These are phyloP conservation scores for Kalaharituber pfeilii DNA, from an alignment of 2,329 filamentous ascomycete genomes.

Conservation along the genomic window DNA sequence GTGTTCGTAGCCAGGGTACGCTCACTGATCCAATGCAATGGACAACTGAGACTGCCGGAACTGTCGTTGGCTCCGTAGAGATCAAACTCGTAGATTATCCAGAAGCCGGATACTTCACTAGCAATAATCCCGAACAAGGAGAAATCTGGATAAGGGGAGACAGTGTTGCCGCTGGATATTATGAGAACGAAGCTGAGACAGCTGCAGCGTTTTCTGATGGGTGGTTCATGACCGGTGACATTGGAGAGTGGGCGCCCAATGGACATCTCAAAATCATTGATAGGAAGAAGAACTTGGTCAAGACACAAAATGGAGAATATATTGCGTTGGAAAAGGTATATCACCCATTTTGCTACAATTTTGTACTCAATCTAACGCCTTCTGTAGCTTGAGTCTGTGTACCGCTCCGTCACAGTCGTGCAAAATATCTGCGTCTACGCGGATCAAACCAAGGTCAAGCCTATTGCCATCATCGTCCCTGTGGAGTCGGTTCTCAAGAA, in stretches of 20 bases:
- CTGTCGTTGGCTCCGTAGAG: constrained; percentile 60
- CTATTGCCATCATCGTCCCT: constrained; percentile 62
- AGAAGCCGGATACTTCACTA: constrained; percentile 69
- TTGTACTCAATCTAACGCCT: neutral
- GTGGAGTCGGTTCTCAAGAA: constrained; percentile 46
- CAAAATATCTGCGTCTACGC: constrained; percentile 79
- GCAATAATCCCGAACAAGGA: constrained; percentile 58
- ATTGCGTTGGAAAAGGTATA: constrained; percentile 67
- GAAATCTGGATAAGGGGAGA: constrained; percentile 79
- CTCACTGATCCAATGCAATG: constrained; percentile 71
- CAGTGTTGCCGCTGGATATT: constrained; percentile 61
- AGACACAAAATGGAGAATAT: constrained; percentile 89
- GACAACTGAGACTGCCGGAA: constrained; percentile 59
- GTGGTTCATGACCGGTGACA: constrained; percentile 96
- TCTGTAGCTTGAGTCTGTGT: constrained; percentile 66
- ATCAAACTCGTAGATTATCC: constrained; percentile 81
- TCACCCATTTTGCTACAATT: neutral
- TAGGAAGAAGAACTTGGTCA: constrained; percentile 95
- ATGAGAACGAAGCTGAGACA: constrained; percentile 72
- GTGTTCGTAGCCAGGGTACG: constrained; percentile 50
- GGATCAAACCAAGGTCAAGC: constrained; percentile 54
- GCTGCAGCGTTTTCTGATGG: constrained; percentile 59
- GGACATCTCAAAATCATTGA: constrained; percentile 81
- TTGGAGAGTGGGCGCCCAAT: constrained; percentile 67
- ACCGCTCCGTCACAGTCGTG: constrained; percentile 62